These are phyloP conservation scores for Tolypocladium guangdongense DNA, from an alignment of 2,329 filamentous ascomycete species.

Conservation along the genomic window DNA sequence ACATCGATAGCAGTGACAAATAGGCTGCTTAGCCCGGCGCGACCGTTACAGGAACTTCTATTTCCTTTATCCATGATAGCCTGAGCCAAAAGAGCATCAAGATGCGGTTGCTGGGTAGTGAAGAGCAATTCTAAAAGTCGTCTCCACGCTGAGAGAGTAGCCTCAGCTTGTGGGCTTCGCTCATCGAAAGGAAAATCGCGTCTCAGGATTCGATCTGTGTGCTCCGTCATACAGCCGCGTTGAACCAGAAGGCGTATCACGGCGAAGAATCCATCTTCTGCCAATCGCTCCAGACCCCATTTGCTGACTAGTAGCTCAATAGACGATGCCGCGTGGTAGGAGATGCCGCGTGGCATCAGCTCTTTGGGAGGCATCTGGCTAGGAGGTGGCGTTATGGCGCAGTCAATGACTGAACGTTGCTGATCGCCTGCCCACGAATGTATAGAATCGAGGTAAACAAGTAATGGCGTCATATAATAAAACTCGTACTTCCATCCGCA, in stretches of 20 bases:
- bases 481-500: neutral
- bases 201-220: neutral
- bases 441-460: neutral
- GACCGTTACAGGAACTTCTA: rapidly evolving
- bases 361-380: neutral
- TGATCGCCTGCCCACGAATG: neutral
- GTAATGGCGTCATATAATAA: neutral
- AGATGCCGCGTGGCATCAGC: neutral
- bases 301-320: neutral
- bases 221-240: neutral
- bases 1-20: neutral
- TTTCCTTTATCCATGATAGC: neutral
- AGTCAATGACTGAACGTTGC: neutral
- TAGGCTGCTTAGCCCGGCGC: neutral
- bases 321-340: neutral
- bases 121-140: neutral
- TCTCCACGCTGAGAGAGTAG: neutral
- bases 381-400: neutral
- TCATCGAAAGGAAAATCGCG: neutral
- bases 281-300: neutral
- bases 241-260: neutral
- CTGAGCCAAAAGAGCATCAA: neutral
- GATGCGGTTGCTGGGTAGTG: neutral
- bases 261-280: neutral
- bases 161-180: neutral